A percentile compares a stretch with the other conserved stretches of the same genome.
These are phyloP conservation scores for Mallotus repandus DNA, from an alignment of 441 rosid genomes.

Conservation along the genomic window DNA sequence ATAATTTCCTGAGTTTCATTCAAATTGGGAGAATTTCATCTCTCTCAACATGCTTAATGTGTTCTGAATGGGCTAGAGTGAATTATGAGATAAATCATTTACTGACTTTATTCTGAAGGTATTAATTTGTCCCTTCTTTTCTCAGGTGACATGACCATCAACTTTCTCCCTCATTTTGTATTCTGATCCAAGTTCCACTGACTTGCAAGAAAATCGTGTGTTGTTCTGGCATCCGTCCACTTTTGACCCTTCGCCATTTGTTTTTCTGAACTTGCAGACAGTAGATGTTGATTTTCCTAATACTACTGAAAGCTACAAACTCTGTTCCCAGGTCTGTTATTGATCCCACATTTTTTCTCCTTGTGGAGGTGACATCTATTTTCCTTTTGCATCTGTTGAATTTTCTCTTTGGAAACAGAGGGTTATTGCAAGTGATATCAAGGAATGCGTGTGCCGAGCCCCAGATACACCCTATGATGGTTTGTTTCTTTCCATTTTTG, in stretches of 20 bases:
- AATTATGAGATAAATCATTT: neutral
- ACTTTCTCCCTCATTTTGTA: neutral
- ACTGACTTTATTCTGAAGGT: neutral
- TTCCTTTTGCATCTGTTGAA: conserved; percentile 7
- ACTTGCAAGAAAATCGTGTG: neutral
- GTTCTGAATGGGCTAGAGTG: neutral
- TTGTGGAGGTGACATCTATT: conserved; percentile 11
- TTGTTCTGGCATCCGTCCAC: neutral
- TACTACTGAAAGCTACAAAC: conserved; percentile 93
- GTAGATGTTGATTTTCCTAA: conserved; percentile 77
- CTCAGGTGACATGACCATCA: neutral
- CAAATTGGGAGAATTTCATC: neutral
- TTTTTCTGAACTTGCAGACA: conserved; percentile 43
- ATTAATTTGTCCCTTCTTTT: neutral
- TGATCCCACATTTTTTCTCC: conserved; percentile 10
- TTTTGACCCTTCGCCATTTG: conserved; percentile 6
- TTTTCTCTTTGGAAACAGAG: conserved; percentile 53
- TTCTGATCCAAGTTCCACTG: conserved; percentile 6
- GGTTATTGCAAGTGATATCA: conserved; percentile 94
- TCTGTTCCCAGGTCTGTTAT: conserved; percentile 78
- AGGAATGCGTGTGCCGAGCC: conserved; percentile 95
- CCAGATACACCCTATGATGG: conserved; percentile 99
- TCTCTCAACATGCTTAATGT: neutral
- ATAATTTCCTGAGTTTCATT: neutral
- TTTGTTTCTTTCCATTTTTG: conserved; percentile 29